Base-by-base conservation (phyloP, 176 grass and related monocot genomes). In the Musa itinerans region DNA sequence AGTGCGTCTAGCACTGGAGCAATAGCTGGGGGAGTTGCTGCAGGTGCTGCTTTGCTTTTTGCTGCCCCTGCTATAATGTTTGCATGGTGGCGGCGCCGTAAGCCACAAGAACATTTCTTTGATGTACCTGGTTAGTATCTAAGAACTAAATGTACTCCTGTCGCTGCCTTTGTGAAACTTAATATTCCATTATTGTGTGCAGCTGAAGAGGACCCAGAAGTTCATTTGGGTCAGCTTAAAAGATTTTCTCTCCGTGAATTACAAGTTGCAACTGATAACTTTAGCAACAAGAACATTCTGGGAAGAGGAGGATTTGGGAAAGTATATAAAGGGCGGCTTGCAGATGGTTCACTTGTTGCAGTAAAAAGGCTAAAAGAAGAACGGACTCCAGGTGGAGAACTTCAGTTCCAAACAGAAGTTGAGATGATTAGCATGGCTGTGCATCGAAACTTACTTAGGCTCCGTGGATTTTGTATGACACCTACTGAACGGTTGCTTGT, bases 391-490 rank as follows among this genome's bases (percentile, higher is more conserved):
- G 68, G 68, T 11, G 68, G 68, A 17, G 68, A 70, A 16, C 68
- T 70, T 70, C 68, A 70, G 68, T 70, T 70, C 68, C 68, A 70
- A 50, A 70, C 68, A 70, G 68, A 70, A 20, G 68, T 70, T 21
- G 68, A 70, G 68, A 70, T 70, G 68, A 70, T 70, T 50, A 70
- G 68, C 68, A 70, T 70, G 68, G 68, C 68, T 70, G 68, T 70
- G 43, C 68, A 70, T 51, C 16, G 68, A 52, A 70, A 70, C 48
- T 11, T 70, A 50, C 68, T 70, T n/a, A 70, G 68, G 68, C 17
- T 70, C 17, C 34, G 68, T n/a, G 68, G 68, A 20, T 70, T 70
- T 70, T 70, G 68, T 50, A 70, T 70, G 68, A 70, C 68, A 1
- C 68, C 68, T 1, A 70, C 68, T 70, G 68, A 70, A 4, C 16